phyloP scores from a whole-genome alignment of 306 rosid genomes.

The Quercus dentata region DNA sequence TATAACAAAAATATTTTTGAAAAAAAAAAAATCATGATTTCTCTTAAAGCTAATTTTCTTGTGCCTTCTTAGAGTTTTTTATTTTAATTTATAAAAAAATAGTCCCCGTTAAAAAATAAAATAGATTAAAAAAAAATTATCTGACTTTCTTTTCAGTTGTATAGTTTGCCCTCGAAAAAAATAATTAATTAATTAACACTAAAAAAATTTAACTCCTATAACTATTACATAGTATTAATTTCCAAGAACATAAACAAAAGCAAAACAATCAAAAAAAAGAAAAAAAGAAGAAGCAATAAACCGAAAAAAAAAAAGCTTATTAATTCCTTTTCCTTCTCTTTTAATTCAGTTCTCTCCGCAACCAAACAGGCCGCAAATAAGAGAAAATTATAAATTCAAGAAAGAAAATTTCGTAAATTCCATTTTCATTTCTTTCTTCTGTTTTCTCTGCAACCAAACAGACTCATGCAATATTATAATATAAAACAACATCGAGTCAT shows the following conservation, averaged over 20 bases:
- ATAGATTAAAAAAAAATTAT: not conserved
- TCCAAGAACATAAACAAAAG: not conserved
- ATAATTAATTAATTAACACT: too few relatives aligned
- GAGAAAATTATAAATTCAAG: not conserved
- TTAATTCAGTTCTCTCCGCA: not conserved
- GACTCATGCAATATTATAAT: not conserved
- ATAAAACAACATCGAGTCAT: not conserved
- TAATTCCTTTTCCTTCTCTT: not conserved
- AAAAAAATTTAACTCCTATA: not conserved
- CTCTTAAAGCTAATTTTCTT: not conserved
- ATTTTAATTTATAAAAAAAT: not conserved
- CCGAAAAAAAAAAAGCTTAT: not conserved
- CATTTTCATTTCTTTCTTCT: not conserved
- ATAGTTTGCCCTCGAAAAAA: too few relatives aligned
- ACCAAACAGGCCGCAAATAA: not conserved
- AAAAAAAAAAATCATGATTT: not conserved
- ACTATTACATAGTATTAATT: not conserved
- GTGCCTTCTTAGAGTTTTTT: not conserved
- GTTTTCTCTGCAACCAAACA: not conserved
- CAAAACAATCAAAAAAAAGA: not conserved
- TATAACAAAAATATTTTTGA: too few relatives aligned
- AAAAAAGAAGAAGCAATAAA: not conserved
- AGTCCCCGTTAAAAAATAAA: not conserved
- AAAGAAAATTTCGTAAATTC: not conserved
- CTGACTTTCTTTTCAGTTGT: not conserved